These are phyloP conservation scores for Lenzites betulinus DNA, from an alignment of 768 basidiomycete species.

Conservation along the genomic window DNA sequence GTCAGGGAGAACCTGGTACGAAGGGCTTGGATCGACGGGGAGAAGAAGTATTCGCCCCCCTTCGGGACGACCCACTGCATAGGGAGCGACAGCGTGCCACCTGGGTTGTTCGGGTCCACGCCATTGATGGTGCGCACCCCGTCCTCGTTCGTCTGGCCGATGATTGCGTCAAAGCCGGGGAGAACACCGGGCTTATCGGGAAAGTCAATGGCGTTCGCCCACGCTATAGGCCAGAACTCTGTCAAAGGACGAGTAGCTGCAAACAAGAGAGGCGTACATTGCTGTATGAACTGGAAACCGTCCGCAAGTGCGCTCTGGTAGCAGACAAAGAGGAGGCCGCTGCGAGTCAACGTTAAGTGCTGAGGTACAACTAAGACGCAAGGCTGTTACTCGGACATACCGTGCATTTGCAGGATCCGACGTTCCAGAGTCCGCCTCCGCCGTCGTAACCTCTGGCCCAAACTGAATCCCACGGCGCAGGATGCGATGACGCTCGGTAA, in stretches of 20 bases:
- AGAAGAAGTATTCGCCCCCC: conserved; percentile 39
- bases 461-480: conserved; percentile 52
- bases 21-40: conserved; percentile 33
- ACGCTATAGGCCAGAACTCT: conserved; percentile 9
- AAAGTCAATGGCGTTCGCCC: conserved; percentile 36
- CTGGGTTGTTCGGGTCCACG: conserved; percentile 25
- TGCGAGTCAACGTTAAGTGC: not conserved
- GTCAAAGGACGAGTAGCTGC: no score
- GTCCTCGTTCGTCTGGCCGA: conserved; percentile 33
- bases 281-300: conserved; percentile 39
- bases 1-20: conserved; percentile 16
- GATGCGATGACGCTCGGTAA: conserved; percentile 36
- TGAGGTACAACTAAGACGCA: no score
- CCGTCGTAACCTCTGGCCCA: conserved; percentile 49
- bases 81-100: conserved; percentile 17
- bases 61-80: conserved; percentile 29
- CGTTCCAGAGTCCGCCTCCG: conserved; percentile 37
- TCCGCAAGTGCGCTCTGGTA: conserved; percentile 36
- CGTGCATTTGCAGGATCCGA: no score
- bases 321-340: conserved; percentile 23
- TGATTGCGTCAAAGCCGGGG: conserved; percentile 50
- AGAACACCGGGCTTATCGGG: conserved; percentile 21
- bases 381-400: no score
- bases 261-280: conserved; percentile 11
- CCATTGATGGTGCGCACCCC: conserved; percentile 23